Conservation (phyloP, 805 yeast genomes). For the Pichia thaimueangensis region DNA sequence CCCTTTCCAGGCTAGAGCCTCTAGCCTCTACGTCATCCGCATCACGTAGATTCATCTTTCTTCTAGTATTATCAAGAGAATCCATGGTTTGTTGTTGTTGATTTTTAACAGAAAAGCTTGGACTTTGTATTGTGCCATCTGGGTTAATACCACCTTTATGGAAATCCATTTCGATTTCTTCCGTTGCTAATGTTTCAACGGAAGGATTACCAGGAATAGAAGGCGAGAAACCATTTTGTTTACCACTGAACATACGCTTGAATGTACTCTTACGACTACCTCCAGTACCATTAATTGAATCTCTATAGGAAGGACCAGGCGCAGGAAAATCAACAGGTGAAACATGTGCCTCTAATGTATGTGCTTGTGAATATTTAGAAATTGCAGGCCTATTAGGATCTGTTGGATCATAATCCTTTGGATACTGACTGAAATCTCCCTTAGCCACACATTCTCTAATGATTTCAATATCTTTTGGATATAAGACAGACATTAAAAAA, state of each 20-base stretch:
- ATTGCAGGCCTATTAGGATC: constrained; percentile 60
- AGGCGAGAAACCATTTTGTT: constrained; percentile 22
- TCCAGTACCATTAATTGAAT: constrained; percentile 29
- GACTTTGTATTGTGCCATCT: constrained; percentile 30
- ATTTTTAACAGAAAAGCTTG: constrained; percentile 24
- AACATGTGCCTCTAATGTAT: constrained; percentile 24
- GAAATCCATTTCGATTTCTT: constrained; percentile 45
- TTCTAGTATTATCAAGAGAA: constrained; percentile 22
- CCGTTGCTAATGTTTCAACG: constrained; percentile 35
- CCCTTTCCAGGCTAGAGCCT: constrained; percentile 19
- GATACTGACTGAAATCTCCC: constrained; percentile 65
- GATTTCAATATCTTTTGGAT: constrained; percentile 66
- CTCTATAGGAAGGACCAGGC: constrained; percentile 24
- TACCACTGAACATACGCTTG: constrained; percentile 31
- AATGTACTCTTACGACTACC: constrained; percentile 35
- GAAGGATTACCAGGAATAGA: constrained; percentile 31
- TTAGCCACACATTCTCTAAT: constrained; percentile 61
- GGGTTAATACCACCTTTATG: constrained; percentile 16
- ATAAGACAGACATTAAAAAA: constrained; percentile 42
- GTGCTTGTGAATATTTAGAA: constrained; percentile 36
- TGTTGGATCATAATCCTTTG: constrained; percentile 69
- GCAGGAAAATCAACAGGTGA: constrained; percentile 14
- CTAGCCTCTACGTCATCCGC: constrained; percentile 17
- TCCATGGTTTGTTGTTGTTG: constrained; percentile 5
- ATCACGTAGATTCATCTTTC: constrained; percentile 12